Percentiles rank a stretch among this genome's conserved stretches.
Conservation (phyloP, 306 rosid species). For the Ziziphus jujuba region DNA sequence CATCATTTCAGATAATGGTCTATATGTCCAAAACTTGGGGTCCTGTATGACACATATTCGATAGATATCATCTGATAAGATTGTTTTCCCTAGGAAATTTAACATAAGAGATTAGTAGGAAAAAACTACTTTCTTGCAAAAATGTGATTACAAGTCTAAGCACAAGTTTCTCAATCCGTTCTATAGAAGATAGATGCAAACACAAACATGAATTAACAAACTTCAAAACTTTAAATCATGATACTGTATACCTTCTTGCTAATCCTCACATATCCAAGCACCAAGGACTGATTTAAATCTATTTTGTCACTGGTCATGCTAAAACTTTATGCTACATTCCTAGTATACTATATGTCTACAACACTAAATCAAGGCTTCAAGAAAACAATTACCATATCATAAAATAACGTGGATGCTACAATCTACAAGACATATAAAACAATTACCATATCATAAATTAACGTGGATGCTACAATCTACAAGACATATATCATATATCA, state of each 20-base stretch:
- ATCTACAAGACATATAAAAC: not conserved
- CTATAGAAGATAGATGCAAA: not conserved
- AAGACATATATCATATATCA: not conserved
- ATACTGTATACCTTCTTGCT: not conserved
- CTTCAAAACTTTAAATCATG: not conserved
- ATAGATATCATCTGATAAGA: too few species aligned
- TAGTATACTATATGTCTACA: not conserved
- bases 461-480: not conserved
- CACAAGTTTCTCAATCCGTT: conserved; percentile 2
- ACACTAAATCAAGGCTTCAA: conserved; percentile 9
- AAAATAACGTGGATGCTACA: not conserved
- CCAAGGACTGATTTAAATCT: not conserved
- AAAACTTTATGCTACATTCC: not conserved
- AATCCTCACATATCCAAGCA: not conserved
- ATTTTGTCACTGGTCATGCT: not conserved
- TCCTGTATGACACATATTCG: conserved; percentile 46
- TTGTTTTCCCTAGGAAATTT: too few species aligned
- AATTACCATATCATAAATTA: not conserved
- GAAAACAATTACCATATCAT: not conserved
- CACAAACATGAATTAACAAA: not conserved
- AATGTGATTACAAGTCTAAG: not conserved
- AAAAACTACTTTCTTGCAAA: not conserved
- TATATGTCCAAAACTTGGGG: conserved; percentile 85
- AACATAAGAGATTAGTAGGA: too few species aligned
- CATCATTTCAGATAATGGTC: conserved; percentile 94